Base-by-base conservation (phyloP, 1,284 basidiomycete genomes). In the Moesziomyces globuligerus region DNA sequence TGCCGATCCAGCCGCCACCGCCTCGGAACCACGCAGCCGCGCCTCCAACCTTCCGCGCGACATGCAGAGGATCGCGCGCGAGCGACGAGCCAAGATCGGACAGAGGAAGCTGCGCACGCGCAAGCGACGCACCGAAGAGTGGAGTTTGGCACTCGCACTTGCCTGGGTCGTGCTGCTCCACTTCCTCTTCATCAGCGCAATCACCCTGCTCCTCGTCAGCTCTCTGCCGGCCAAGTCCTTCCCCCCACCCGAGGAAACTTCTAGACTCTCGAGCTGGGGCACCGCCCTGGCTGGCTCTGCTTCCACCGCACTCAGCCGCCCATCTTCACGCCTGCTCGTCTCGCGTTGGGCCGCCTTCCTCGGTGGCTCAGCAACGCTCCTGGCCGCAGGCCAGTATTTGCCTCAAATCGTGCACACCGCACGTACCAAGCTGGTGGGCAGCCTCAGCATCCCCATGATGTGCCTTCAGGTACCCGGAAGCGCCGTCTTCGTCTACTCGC, bases 391-490 rank as follows among this genome's bases (percentile, higher is more conserved):
- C 20, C 94, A 98, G 83, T 97, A 96, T 77, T 86, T 89, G 0
- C 94, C 94, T 0, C 94, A 98, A 82, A 86, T 98, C 37, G 75
- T 87, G 23, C 89, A 90, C 72, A 98, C 94, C 1, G 93, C 90
- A 74, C 84, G 85, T 7, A 84, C 87, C 36, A 90, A 89, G 75
- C 87, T 94, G 7, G 94, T 98, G 8, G 94, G 94, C 10, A 93
- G 93, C 1, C 85, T 98, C 21, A 94, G 90, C 74, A 91, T 98
- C 68, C 90, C 90, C 2, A 96, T 93, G 88, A 97, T 98, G 95
- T 85, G 88, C 42, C 90, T 98, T 21, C 94, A 98, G 83, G 93
- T 90, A 7, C 95, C 95, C 0, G 95, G 95, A 3, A 90, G 91
- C 1, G 86, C 93, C 20, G 83, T 94, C 36, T 97, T 98, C 88